phyloP scores from a whole-genome alignment of 164 flowering plant genomes.

The Sedum album region DNA sequence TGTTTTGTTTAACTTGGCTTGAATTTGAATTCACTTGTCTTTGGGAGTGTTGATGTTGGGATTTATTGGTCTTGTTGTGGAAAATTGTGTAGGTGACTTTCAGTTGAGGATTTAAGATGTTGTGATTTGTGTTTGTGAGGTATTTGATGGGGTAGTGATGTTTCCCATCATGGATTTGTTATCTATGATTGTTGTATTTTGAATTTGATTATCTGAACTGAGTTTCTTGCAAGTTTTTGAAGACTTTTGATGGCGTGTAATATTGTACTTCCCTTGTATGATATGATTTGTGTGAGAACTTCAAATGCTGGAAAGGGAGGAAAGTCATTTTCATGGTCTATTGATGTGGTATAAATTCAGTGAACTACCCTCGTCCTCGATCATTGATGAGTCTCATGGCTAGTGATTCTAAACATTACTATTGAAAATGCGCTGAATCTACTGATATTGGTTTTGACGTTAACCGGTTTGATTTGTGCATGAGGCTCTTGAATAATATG shows the following conservation, averaged over 20 bases:
- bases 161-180: background rate
- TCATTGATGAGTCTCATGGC: background rate
- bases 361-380: background rate
- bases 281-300: background rate
- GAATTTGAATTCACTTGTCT: background rate
- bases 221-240: background rate
- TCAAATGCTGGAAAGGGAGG: background rate
- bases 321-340: background rate
- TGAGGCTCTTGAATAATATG: too few relatives aligned
- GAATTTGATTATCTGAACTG: background rate
- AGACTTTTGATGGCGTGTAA: background rate
- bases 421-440: too few relatives aligned
- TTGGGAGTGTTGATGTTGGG: background rate
- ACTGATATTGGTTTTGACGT: too few relatives aligned
- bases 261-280: background rate
- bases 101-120: background rate
- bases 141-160: background rate
- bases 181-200: background rate
- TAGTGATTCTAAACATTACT: background rate
- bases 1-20: background rate
- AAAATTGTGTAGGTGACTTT: background rate
- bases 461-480: too few relatives aligned
- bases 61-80: background rate
- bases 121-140: background rate
- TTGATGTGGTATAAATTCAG: background rate